These are phyloP conservation scores for Trichomonascaceae sp. DNA, from an alignment of 1,139 yeast species.

Conservation along the genomic window DNA sequence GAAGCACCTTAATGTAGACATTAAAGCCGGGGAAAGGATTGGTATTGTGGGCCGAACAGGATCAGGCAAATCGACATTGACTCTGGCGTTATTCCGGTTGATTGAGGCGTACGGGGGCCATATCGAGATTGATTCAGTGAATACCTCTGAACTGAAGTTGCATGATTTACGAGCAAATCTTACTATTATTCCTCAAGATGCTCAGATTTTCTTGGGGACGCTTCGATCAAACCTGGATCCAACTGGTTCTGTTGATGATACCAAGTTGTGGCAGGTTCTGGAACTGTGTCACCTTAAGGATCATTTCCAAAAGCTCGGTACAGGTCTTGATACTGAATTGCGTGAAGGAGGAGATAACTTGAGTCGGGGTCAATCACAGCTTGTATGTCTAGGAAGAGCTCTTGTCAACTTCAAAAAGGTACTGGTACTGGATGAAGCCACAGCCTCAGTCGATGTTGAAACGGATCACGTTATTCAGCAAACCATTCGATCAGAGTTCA, in stretches of 20 bases:
- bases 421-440: conserved; percentile 72
- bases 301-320: conserved; percentile 57
- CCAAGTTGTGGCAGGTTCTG: conserved; percentile 47
- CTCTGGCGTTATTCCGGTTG: conserved; percentile 56
- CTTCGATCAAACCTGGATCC: conserved; percentile 64
- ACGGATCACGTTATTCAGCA: conserved; percentile 71
- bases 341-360: conserved; percentile 67
- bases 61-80: conserved; percentile 67
- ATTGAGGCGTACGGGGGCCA: conserved; percentile 46
- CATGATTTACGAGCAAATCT: conserved; percentile 49
- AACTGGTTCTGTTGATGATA: conserved; percentile 45
- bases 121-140: conserved; percentile 53
- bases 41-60: conserved; percentile 78
- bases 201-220: conserved; percentile 60
- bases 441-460: conserved; percentile 77
- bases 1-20: conserved; percentile 42
- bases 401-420: conserved; percentile 57
- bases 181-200: conserved; percentile 70
- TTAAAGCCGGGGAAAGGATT: conserved; percentile 50
- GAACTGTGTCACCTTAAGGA: not conserved
- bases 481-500: conserved; percentile 59
- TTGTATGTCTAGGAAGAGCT: conserved; percentile 69
- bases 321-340: conserved; percentile 49
- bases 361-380: conserved; percentile 72
- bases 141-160: conserved; percentile 50